Base-by-base conservation (phyloP, 2,329 filamentous ascomycete species). In the Neofusicoccum umdonicola region DNA sequence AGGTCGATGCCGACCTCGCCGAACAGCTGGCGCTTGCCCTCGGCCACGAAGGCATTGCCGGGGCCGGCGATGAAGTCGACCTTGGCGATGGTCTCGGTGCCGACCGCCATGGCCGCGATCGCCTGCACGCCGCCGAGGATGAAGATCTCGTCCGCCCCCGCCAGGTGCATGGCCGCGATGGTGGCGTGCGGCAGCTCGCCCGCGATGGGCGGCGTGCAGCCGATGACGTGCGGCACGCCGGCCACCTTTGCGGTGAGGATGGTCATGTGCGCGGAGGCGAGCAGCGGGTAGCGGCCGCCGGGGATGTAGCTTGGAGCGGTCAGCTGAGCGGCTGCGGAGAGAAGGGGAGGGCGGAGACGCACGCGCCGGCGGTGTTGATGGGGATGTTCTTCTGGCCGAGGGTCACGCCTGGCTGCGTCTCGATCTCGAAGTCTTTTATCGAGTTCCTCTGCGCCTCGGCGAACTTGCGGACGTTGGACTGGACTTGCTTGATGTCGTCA, bases 261-360 rank as follows among this genome's bases (percentile, higher is more conserved):
- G 2, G 83, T 85, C 83, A 85, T 85, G 69, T 85, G 83, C 2
- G 82, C 81, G 7, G 79, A 82, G 1, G 83, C 83, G 2, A 85
- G 79, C 2, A 85, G 76, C 0, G 83, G 81, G 66, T 85, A 85
- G 6, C 83, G 77, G 3, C 83, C 82, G 4, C 82, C 83, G 0
- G 82, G 82, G 45, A 84, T 83, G 66, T 82, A 83, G 0, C 75
- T 76, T 22, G 62, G 37, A 22, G 27, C 8, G 22, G 12, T 64
- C 17, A 37, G 41, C 13, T 34, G 56, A 0, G 17, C 13, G 13
- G 13, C n/a, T 13, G 17, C 3, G n/a, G 15, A 48, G n/a, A 48
- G 17, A 9, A 41, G 27, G 15, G 9, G 8, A 19, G 19, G 13
- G 47, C 9, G 1, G 3, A 3, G 9, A 6, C 76, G 67, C 73